phyloP scores from a whole-genome alignment of 2,329 filamentous ascomycete species.

The Alternaria dauci region DNA sequence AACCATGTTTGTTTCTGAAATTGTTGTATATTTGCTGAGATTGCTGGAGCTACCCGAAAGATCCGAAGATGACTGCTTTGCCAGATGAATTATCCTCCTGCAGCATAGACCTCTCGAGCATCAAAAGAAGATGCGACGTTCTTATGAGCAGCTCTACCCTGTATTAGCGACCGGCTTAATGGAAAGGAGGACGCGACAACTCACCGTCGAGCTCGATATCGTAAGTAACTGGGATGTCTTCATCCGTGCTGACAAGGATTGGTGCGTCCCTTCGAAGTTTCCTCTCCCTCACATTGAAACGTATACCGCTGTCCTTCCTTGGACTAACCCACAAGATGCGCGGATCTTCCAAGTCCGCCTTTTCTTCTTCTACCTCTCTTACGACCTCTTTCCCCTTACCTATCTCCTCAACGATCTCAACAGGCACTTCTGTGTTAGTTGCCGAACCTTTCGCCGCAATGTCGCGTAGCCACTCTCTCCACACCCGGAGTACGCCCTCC shows the following conservation, averaged over 20 bases:
- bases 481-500: constrained; percentile 74
- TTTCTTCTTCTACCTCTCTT: constrained; percentile 21
- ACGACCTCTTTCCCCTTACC: constrained; percentile 33
- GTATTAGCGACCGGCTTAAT: not conserved
- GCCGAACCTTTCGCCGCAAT: constrained; percentile 40
- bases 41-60: constrained; percentile 44
- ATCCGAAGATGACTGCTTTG: constrained; percentile 73
- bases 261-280: constrained; percentile 58
- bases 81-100: constrained; percentile 68
- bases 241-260: constrained; percentile 65
- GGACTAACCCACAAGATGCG: constrained; percentile 74
- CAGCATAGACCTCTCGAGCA: constrained; percentile 69
- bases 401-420: constrained; percentile 35
- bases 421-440: constrained; percentile 13
- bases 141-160: constrained; percentile 41
- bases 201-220: constrained; percentile 76
- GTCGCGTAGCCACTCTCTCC: constrained; percentile 73
- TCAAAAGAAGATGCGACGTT: constrained; percentile 49
- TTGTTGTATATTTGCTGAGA: constrained; percentile 3
- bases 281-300: constrained; percentile 68
- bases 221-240: constrained; percentile 74
- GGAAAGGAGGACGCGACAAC: constrained; percentile 26
- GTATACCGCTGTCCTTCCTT: constrained; percentile 70
- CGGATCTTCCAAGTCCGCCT: constrained; percentile 24
- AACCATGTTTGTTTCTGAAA: constrained; percentile 2